These are phyloP conservation scores for Fraxinus latifolia DNA, from an alignment of 305 asterid genomes.

Conservation along the genomic window DNA sequence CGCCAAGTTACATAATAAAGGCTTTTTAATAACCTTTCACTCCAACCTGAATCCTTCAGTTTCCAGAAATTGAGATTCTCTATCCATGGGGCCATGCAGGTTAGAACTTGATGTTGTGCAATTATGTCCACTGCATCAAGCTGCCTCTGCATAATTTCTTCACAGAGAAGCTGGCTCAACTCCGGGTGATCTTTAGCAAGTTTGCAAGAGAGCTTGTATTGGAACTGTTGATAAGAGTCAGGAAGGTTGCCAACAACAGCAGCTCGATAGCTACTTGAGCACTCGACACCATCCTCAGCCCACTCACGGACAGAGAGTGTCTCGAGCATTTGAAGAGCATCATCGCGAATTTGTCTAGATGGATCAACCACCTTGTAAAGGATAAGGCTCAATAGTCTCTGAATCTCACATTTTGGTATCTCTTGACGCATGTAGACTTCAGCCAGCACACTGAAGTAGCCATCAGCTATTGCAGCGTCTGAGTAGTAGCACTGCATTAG, in stretches of 20 bases:
- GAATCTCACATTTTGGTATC: constrained; percentile 98
- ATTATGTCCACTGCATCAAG: constrained; percentile 98
- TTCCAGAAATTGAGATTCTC: constrained; percentile 99
- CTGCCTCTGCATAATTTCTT: constrained; percentile 99
- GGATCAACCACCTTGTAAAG: constrained; percentile 99
- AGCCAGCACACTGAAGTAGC: constrained; percentile 98
- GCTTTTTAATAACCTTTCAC: constrained; percentile 88
- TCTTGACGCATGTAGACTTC: constrained; percentile 99
- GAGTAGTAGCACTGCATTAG: constrained; percentile 85
- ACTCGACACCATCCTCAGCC: constrained; percentile 96
- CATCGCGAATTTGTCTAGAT: constrained; percentile 96
- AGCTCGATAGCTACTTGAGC: constrained; percentile 88
- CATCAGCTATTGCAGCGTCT: constrained; percentile 98
- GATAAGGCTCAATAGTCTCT: constrained; percentile 88
- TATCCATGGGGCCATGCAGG: constrained; percentile 99
- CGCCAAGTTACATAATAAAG: constrained; percentile 98
- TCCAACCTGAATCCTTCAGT: constrained; percentile 97
- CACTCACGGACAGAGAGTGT: constrained; percentile 95
- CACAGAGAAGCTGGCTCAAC: constrained; percentile 95
- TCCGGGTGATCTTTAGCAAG: constrained; percentile 99
- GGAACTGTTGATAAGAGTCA: constrained; percentile 98
- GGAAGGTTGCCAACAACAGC: constrained; percentile 99
- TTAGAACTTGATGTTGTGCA: constrained; percentile 98
- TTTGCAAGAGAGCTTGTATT: constrained; percentile 97
- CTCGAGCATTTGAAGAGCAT: constrained; percentile 99